Conservation (phyloP, 2,329 filamentous ascomycete species). For the Chrysoporthe austroafricana region DNA sequence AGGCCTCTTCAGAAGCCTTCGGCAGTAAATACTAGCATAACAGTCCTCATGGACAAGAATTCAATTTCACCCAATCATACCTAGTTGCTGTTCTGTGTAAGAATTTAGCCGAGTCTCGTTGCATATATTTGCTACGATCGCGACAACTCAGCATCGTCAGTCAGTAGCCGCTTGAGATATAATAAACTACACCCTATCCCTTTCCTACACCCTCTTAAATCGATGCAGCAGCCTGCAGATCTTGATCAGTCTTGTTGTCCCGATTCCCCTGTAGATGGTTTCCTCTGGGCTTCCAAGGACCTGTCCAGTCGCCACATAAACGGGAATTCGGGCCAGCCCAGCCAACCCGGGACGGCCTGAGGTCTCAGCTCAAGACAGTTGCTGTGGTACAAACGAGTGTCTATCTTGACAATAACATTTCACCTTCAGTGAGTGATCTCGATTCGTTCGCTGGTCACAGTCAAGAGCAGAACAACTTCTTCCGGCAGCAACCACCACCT, state of each 20-base stretch:
- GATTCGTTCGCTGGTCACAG: not conserved
- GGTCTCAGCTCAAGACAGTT: constrained; percentile 1
- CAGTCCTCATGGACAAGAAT: too few species aligned
- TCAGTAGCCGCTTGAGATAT: not conserved
- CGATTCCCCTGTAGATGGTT: not conserved
- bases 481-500: not conserved
- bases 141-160: not conserved
- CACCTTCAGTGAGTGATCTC: not conserved
- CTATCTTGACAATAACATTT: not conserved
- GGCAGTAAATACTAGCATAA: too few species aligned
- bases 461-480: not conserved
- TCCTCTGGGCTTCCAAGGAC: not conserved
- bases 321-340: not conserved
- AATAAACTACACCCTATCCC: not conserved
- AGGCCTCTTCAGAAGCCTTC: too few species aligned
- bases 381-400: not conserved
- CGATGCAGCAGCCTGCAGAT: not conserved
- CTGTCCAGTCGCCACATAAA: not conserved
- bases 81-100: too few species aligned
- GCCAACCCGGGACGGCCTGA: not conserved
- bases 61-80: too few species aligned
- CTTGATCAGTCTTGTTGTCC: not conserved
- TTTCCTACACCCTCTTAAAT: not conserved
- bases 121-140: not conserved
- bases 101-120: not conserved